Evolutionary conservation across 108 stramenopile species (phyloP), one percentile per base, ranked within the genome.

Genomic region (Pinguiococcus pyrenoidosus): DNA sequence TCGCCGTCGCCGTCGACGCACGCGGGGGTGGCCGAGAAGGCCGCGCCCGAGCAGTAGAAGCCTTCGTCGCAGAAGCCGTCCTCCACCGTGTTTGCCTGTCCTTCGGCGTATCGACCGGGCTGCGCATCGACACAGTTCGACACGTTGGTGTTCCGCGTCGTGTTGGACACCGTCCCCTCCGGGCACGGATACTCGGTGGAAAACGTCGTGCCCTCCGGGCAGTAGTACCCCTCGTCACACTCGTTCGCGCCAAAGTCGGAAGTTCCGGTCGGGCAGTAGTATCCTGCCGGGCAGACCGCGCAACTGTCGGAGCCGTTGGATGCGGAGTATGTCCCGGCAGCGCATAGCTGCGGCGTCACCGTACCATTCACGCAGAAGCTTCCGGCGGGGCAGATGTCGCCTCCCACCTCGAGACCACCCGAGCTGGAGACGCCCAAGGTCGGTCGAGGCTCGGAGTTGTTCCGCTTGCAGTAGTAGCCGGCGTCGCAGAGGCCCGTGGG

Each of bases 401-500:
- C 56, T 12, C 59, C 59, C 10, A 38, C 21, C 10, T 22, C 29
- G 35, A 50, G 17, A 3, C 29, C 26, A 12, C 48, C 48, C 10
- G 4, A 1, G 10, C 17, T 32, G 18, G 37, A 39, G 22, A 9
- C 58, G 26, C 57, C 57, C 23, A 2, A 26, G 2, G 57, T 52
- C 3, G 68, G 68, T 2, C 59, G 18, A 2, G 68, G 22, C 13
- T 13, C 17, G 14, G 22, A n/a, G 22, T 25, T 32, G 17, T 57
- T 57, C 4, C 62, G 37, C 13, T 37, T 17, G 48, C 69, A 70
- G 65, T 60, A 70, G 59, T 61, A 49, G 4, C 69, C 69, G 17
- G 51, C 35, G 22, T 22, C 30, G 34, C 69, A 70, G 20, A 25
- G 29, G 13, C 44, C 65, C 23, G 65, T 49, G 10, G 66, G 64